Conservation (phyloP, 495 filamentous ascomycete genomes). For the Lophiostoma macrostomum region DNA sequence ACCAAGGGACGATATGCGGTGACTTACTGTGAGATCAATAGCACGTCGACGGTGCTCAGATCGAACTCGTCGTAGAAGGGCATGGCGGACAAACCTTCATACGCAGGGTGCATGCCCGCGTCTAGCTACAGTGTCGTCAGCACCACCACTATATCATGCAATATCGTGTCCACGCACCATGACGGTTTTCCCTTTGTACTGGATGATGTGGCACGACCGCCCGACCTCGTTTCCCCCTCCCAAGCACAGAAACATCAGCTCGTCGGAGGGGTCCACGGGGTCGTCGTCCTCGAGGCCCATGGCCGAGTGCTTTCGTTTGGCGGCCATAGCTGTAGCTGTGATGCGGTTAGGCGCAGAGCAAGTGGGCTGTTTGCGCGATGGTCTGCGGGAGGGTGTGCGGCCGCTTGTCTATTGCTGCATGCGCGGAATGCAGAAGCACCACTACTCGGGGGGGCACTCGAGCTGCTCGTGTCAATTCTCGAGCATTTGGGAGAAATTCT, state of each 20-base stretch:
- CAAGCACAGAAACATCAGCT: conserved; percentile 87
- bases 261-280: conserved; percentile 60
- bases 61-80: conserved; percentile 99
- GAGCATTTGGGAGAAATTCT: too few relatives aligned
- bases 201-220: conserved; percentile 93
- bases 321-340: conserved; percentile 41
- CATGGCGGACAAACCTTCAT: conserved; percentile 87
- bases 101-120: conserved; percentile 95
- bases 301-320: conserved; percentile 48
- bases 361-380: too few relatives aligned
- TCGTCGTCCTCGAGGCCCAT: conserved; percentile 41
- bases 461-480: too few relatives aligned
- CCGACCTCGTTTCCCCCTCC: conserved; percentile 97
- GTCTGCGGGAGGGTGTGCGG: too few relatives aligned
- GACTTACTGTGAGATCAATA: conserved; percentile 95
- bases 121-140: conserved; percentile 65
- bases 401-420: too few relatives aligned
- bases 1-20: conserved; percentile 24
- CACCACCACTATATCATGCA: not conserved
- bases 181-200: conserved; percentile 98
- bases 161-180: conserved; percentile 59
- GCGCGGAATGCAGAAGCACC: too few relatives aligned
- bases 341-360: too few relatives aligned
- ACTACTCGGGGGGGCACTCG: too few relatives aligned
- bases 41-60: conserved; percentile 91